Base-by-base conservation (phyloP, 176 grass and related monocot genomes). In the Carex kokanica region DNA sequence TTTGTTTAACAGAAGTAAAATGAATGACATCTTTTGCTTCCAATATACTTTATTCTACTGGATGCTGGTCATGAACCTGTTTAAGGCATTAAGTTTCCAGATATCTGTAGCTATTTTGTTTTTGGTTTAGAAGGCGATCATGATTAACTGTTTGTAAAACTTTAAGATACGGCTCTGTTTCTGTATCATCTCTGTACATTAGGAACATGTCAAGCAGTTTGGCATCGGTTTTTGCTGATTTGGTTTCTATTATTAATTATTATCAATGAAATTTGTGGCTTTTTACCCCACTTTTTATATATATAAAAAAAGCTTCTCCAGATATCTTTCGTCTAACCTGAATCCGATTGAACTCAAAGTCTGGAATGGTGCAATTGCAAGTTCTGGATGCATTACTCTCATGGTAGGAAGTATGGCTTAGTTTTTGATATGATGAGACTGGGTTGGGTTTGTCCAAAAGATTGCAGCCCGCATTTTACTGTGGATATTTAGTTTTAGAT, bases 401-500 rank as follows among this genome's bases (percentile, higher is more conserved):
- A 45, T 25, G 2, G 23, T 8, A 55, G 14, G 49, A 54, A 41
- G 10, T 77, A 54, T 77, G 40, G 29, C 34, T 41, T 40, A 70
- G 15, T 20, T 72, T 12, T 23, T 49, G 18, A 20, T 47, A 47
- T 8, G 2, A 45, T 8, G 14, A 45, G 17, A 9, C 15, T 53
- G 23, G 45, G 47, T 8, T 75, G 12, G 24, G 21, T 53, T 74
- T 25, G 45, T 53, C 21, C 71, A 75, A 51, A 53, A 54, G 41
- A 54, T 83, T 25, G 18, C 54, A 52, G 45, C 15, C 10, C 17
- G 12, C 24, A 34, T 54, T 20, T 81, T 40, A 17, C 10, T 32
- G 40, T 83, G 64, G 15, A 61, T 70, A 8, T 53, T 21, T 56
- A 52, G 62, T 54, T 86, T 80, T 20, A 21, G 18, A 58, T 86